Evolutionary conservation across 2,329 filamentous ascomycete species (phyloP), one percentile per base, ranked within the genome.

Genomic region (Ophiosphaerella korrae): DNA sequence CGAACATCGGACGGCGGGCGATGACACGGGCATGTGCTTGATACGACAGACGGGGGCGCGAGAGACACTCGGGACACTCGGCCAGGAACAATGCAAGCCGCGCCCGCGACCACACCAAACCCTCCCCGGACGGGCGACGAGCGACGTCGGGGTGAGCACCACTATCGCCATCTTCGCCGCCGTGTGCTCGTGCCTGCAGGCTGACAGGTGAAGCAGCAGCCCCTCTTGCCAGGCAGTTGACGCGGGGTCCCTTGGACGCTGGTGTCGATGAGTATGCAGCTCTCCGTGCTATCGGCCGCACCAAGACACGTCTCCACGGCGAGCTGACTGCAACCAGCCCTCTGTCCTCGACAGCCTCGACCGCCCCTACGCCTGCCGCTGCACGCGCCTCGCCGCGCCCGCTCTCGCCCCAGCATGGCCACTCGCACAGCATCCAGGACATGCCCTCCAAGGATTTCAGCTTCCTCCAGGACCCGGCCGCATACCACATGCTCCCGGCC

Each of bases 401-500:
- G 33, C 57, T 58, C 34, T 57, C 64, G 14, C 60, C 57, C 34
- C 58, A 62, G 47, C 45, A 65, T 63, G 56, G 55, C 48, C 8
- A 52, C 45, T 48, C 53, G 18, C 48, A 48, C 14, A 52, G 61
- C 53, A 58, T 66, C 42, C 48, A 57, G 38, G 71, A 77, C 49
- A 63, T 74, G 9, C 71, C 78, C n/a, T 73, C 78, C 32, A 88
- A 89, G 64, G 88, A 96, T 76, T 89, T 96, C 60, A 85, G 87
- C 14, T 61, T 61, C 42, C 48, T 61, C 32, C 58, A 61, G 35
- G 53, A 61, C 35, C 46, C 53, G 6, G 36, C 52, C 6, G 56
- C 58, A 48, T 97, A 93, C 77, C 92, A 96, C 68, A 85, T 88
- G 1, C 79, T 97, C 21, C 86, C 88, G 1, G 68, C 82, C 82